Conservation (phyloP, 164 flowering plant species). For the Stephania japonica region DNA sequence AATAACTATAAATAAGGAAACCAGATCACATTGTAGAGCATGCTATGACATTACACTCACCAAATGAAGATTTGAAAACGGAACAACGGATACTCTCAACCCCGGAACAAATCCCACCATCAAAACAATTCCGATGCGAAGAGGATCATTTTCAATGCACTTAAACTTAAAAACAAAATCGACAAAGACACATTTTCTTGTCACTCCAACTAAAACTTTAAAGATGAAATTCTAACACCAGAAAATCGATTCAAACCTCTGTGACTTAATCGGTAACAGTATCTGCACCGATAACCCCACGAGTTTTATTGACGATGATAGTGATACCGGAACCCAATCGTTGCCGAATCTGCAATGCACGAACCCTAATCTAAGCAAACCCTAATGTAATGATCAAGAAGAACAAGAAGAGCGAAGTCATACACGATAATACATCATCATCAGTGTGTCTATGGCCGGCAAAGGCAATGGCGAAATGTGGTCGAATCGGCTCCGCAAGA, state of each 20-base stretch:
- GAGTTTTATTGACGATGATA: slow-evolving; percentile 30
- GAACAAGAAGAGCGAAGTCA: neutral
- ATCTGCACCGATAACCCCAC: slow-evolving; percentile 57
- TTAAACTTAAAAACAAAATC: slow-evolving; percentile 23
- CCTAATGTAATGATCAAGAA: neutral
- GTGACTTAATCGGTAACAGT: slow-evolving; percentile 34
- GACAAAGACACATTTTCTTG: neutral
- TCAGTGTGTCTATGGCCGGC: slow-evolving; percentile 28
- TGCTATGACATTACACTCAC: slow-evolving; percentile 15
- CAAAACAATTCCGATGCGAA: slow-evolving; percentile 35
- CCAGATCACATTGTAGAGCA: neutral
- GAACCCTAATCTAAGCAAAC: neutral
- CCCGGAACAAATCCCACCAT: slow-evolving; percentile 70
- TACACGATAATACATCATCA: slow-evolving; percentile 33
- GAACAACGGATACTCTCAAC: slow-evolving; percentile 45
- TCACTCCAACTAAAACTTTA: neutral
- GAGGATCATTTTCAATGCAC: slow-evolving; percentile 19
- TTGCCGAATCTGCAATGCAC: slow-evolving; percentile 27
- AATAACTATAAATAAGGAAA: neutral
- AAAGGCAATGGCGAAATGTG: slow-evolving; percentile 58
- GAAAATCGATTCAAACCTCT: slow-evolving; percentile 38
- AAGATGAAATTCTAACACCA: neutral
- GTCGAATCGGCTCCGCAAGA: slow-evolving; percentile 62
- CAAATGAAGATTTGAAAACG: slow-evolving; percentile 21
- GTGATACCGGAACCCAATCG: slow-evolving; percentile 41